Percentiles rank a stretch among this genome's conserved stretches.
phyloP scores from a whole-genome alignment of 2,329 filamentous ascomycete species.

The Juglanconis juglandina region DNA sequence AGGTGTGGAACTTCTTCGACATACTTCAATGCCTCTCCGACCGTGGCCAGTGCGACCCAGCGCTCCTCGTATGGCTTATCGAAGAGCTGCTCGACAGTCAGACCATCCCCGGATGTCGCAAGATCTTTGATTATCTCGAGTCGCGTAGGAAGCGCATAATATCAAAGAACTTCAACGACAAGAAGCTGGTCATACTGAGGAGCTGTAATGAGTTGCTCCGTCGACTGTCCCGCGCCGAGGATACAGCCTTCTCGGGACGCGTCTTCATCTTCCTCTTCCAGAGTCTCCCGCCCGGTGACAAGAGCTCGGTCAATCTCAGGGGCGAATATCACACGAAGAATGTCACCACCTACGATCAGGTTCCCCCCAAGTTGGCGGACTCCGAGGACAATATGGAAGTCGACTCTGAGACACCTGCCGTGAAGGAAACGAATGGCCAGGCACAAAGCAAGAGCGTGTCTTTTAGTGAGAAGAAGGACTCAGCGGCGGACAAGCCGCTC shows the following conservation, averaged over 20 bases:
- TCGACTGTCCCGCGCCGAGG: slow-evolving; percentile 88
- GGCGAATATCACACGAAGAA: slow-evolving; percentile 97
- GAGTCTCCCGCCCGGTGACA: slow-evolving; percentile 92
- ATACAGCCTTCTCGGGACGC: slow-evolving; percentile 93
- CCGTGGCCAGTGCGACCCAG: slow-evolving; percentile 71
- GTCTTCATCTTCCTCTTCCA: slow-evolving; percentile 99
- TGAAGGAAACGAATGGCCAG: slow-evolving; percentile 31
- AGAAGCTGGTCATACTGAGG: slow-evolving; percentile 84
- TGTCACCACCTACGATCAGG: slow-evolving; percentile 76
- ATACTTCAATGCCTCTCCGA: slow-evolving; percentile 87
- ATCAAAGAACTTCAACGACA: slow-evolving; percentile 74
- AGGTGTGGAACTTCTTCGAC: slow-evolving; percentile 91
- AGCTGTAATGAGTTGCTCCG: slow-evolving; percentile 94
- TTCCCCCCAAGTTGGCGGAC: slow-evolving; percentile 33
- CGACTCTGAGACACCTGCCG: slow-evolving; percentile 46
- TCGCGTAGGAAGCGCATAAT: slow-evolving; percentile 87
- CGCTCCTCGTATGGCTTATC: slow-evolving; percentile 82
- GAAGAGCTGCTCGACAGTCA: slow-evolving; percentile 96
- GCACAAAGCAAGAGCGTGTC: slow-evolving; percentile 41
- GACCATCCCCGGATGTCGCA: slow-evolving; percentile 85
- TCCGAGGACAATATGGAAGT: slow-evolving; percentile 62
- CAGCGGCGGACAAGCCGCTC: slow-evolving; percentile 46
- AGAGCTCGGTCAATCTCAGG: slow-evolving; percentile 92
- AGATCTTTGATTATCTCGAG: slow-evolving; percentile 91
- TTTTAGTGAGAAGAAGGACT: slow-evolving; percentile 41